Evolutionary conservation across 2,329 filamentous ascomycete species (phyloP).

Genomic region (Didymella sp.): DNA sequence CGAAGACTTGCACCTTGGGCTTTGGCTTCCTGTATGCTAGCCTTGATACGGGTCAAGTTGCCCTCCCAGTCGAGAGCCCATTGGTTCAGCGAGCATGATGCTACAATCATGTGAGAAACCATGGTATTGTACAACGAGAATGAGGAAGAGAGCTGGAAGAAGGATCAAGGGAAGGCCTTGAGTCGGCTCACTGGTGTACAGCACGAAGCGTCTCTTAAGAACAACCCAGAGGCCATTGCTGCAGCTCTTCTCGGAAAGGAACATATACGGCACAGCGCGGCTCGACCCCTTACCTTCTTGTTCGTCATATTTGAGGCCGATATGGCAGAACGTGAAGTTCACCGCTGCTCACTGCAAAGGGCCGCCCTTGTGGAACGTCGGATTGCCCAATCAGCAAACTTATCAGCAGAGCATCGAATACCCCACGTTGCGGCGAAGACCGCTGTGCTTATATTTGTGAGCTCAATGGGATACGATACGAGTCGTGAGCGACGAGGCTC

Average conservation of each 20-base stretch:
- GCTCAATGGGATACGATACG: neutral
- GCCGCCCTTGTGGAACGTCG: neutral
- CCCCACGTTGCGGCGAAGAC: neutral
- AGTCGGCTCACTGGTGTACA: neutral
- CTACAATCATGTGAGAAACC: neutral
- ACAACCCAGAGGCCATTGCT: neutral
- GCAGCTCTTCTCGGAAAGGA: neutral
- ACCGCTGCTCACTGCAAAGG: slow-evolving; percentile 1
- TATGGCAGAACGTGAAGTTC: neutral
- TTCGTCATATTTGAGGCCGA: neutral
- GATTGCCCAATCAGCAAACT: neutral
- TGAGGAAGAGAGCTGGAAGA: neutral
- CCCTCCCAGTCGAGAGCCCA: slow-evolving; percentile 53
- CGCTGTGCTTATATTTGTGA: neutral
- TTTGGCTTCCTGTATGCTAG: slow-evolving; percentile 68
- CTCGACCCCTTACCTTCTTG: neutral
- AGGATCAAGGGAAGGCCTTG: neutral
- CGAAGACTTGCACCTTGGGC: neutral
- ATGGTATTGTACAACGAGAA: neutral
- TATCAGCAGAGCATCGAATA: neutral
- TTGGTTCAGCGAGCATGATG: slow-evolving; percentile 34
- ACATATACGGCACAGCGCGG: neutral
- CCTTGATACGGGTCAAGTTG: slow-evolving; percentile 67
- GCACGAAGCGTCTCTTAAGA: neutral
- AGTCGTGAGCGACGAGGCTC: neutral